Percentiles rank a stretch among this genome's conserved stretches.
These are phyloP conservation scores for Zychaea mexicana DNA, from an alignment of 371 early-diverging fungal species.

Conservation along the genomic window DNA sequence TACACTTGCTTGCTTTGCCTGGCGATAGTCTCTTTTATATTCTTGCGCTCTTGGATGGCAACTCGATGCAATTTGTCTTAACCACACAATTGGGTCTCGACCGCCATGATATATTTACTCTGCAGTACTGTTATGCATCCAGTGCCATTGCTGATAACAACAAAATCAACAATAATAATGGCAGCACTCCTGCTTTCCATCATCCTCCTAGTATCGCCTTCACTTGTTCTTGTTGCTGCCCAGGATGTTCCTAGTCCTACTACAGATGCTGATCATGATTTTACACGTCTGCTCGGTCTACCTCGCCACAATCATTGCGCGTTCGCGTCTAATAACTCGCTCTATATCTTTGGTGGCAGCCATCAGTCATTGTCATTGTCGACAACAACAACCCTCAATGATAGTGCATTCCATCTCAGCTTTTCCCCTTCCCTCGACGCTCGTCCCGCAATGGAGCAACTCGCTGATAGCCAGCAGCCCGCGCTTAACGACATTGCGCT, in stretches of 20 bases:
- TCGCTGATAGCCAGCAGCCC: neutral
- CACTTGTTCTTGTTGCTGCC: neutral
- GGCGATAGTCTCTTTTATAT: neutral
- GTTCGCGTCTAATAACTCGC: constrained; percentile 13
- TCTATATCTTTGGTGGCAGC: constrained; percentile 20
- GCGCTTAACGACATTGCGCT: neutral
- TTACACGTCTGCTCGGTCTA: constrained; percentile 11
- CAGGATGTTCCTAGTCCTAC: no score
- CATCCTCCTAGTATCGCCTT: neutral
- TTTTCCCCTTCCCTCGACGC: neutral
- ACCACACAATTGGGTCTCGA: neutral
- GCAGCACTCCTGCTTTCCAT: neutral
- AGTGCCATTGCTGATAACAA: neutral
- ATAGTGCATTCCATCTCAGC: neutral
- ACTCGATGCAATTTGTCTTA: constrained; percentile 3
- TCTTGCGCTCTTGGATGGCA: constrained; percentile 1
- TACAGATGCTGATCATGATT: neutral
- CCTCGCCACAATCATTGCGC: constrained; percentile 20
- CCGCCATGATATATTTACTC: neutral
- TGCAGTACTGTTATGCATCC: neutral
- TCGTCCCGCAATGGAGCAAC: neutral
- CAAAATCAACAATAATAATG: neutral
- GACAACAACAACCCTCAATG: neutral
- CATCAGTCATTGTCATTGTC: neutral
- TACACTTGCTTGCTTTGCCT: neutral